phyloP scores from a whole-genome alignment of 768 basidiomycete genomes.

The Phanerodontia chrysosporium region DNA sequence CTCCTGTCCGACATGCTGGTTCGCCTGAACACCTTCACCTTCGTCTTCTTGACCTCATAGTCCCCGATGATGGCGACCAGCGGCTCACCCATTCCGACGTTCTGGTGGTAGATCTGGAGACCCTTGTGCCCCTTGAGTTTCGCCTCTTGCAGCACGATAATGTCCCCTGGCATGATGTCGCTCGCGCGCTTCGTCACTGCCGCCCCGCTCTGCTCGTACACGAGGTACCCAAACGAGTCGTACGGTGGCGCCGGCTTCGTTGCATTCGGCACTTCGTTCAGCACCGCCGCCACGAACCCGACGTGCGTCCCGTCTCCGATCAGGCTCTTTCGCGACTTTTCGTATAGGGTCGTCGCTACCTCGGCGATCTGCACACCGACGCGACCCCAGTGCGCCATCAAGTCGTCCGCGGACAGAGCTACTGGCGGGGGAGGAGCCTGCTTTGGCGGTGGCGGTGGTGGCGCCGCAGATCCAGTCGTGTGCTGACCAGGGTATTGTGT shows the following conservation, averaged over 20 bases:
- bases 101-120: constrained; percentile 66
- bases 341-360: constrained; percentile 59
- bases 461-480: constrained; percentile 14
- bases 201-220: constrained; percentile 66
- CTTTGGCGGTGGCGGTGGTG: constrained; percentile 18
- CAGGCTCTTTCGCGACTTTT: constrained; percentile 72
- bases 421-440: background rate
- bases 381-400: constrained; percentile 65
- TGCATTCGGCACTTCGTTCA: constrained; percentile 65
- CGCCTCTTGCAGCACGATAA: constrained; percentile 71
- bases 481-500: constrained; percentile 28
- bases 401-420: constrained; percentile 51
- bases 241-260: constrained; percentile 32
- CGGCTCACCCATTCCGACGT: constrained; percentile 48
- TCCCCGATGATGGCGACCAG: constrained; percentile 76
- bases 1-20: constrained; percentile 81
- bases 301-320: constrained; percentile 83
- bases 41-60: constrained; percentile 83
- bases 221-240: constrained; percentile 61
- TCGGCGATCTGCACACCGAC: constrained; percentile 75
- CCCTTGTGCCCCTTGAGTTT: constrained; percentile 80
- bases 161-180: constrained; percentile 85
- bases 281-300: constrained; percentile 69
- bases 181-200: constrained; percentile 69
- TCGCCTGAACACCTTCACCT: constrained; percentile 85